Conservation (phyloP, 1,284 basidiomycete species). For the Irpex sp. region DNA sequence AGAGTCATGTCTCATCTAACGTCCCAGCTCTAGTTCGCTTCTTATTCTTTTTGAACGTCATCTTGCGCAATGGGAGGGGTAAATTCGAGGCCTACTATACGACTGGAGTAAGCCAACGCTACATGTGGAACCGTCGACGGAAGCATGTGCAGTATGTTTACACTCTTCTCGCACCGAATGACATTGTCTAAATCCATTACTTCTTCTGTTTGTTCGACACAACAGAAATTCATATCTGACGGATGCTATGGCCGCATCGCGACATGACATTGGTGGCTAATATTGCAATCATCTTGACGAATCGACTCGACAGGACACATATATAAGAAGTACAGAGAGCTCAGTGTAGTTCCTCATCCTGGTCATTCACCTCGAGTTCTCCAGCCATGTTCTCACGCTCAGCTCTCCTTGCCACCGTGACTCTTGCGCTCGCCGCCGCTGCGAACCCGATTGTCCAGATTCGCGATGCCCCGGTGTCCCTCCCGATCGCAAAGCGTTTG, state of each 20-base stretch:
- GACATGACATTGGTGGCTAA: not conserved
- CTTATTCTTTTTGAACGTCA: not conserved
- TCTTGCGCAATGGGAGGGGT: not conserved
- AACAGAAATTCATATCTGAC: not conserved
- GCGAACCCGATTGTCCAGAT: slow-evolving; percentile 22
- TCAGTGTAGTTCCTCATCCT: slow-evolving; percentile 13
- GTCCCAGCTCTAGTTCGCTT: not conserved
- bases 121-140: not conserved
- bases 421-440: slow-evolving; percentile 31
- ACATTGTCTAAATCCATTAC: not conserved
- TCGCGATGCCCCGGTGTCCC: slow-evolving; percentile 19
- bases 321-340: slow-evolving; percentile 1
- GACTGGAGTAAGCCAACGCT: not conserved
- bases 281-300: not conserved
- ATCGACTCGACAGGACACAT: not conserved
- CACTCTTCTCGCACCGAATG: not conserved
- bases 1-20: not conserved
- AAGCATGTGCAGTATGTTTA: not conserved
- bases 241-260: not conserved
- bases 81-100: not conserved
- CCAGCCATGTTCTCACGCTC: slow-evolving; percentile 12
- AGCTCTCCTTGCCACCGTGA: slow-evolving; percentile 12
- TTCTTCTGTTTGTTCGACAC: not conserved
- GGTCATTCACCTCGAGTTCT: not conserved
- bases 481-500: slow-evolving; percentile 26